phyloP scores from a whole-genome alignment of 306 rosid species.

The Lagenaria siceraria region DNA sequence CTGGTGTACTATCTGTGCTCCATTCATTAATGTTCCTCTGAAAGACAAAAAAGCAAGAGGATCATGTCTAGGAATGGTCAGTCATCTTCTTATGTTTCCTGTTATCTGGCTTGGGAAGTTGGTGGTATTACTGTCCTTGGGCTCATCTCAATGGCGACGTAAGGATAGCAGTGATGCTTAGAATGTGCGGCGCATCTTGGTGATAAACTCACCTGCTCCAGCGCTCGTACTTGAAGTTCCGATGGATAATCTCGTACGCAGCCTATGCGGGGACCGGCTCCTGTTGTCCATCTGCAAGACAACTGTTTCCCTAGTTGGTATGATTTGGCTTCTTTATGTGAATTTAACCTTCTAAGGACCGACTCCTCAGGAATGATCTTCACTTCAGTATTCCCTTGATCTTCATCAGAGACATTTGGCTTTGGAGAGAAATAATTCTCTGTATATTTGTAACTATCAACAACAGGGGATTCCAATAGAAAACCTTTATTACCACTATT shows the following conservation, averaged over 20 bases:
- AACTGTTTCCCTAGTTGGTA: conserved; percentile 82
- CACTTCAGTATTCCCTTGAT: conserved; percentile 25
- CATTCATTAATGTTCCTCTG: conserved; percentile 4
- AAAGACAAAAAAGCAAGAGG: conserved; percentile 1
- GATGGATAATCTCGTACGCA: conserved; percentile 86
- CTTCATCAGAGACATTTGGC: conserved; percentile 18
- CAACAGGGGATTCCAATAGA: conserved; percentile 13
- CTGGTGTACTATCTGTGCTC: neutral
- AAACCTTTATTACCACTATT: neutral
- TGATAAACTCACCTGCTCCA: conserved; percentile 81
- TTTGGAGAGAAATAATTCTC: conserved; percentile 14
- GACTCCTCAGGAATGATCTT: conserved; percentile 54
- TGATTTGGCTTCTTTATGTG: conserved; percentile 63
- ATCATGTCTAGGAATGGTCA: conserved; percentile 5
- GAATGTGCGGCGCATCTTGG: conserved; percentile 41
- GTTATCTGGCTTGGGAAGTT: neutral
- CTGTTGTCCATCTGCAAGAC: conserved; percentile 96
- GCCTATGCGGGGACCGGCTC: conserved; percentile 93
- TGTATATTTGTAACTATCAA: conserved; percentile 11
- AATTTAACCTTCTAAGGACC: conserved; percentile 60
- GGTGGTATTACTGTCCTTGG: neutral
- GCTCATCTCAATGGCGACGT: conserved; percentile 9
- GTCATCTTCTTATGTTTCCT: neutral
- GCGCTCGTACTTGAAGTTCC: conserved; percentile 65
- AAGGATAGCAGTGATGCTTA: conserved; percentile 26